A percentile compares a stretch with the other conserved stretches of the same genome.
Conservation (phyloP, 441 rosid species). For the Populus tomentosa region DNA sequence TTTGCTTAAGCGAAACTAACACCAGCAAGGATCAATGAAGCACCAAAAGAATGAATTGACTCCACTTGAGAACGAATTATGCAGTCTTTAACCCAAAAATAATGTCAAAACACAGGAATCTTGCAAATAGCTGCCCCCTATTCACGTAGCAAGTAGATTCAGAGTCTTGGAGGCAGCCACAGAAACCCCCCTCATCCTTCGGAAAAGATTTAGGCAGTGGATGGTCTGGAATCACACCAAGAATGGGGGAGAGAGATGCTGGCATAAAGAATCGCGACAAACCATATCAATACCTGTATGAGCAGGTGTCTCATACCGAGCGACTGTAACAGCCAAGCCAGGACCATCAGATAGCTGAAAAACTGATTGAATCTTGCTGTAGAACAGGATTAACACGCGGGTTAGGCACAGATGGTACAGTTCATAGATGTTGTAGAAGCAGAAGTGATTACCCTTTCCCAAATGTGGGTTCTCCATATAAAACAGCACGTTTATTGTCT, state of each 20-base stretch:
- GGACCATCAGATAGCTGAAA: slow-evolving; percentile 92
- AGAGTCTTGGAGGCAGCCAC: slow-evolving; percentile 77
- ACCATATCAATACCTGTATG: slow-evolving; percentile 89
- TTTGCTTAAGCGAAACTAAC: not conserved
- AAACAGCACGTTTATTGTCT: slow-evolving; percentile 84
- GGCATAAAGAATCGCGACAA: slow-evolving; percentile 1
- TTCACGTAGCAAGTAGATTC: slow-evolving; percentile 62
- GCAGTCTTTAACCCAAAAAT: not conserved
- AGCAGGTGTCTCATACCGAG: slow-evolving; percentile 93
- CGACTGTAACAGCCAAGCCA: slow-evolving; percentile 89
- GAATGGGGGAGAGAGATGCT: not conserved
- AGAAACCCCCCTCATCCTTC: slow-evolving; percentile 64
- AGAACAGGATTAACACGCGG: slow-evolving; percentile 9
- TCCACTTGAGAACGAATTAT: slow-evolving; percentile 14
- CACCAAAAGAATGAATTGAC: slow-evolving; percentile 8
- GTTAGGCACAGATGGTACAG: slow-evolving; percentile 10
- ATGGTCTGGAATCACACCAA: slow-evolving; percentile 83
- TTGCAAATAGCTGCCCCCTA: slow-evolving; percentile 53
- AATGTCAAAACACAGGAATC: slow-evolving; percentile 3
- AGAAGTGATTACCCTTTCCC: slow-evolving; percentile 78
- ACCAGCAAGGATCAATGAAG: slow-evolving; percentile 1
- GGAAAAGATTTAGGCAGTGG: slow-evolving; percentile 79
- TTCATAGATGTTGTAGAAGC: not conserved
- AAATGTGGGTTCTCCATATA: slow-evolving; percentile 86
- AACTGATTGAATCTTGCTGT: slow-evolving; percentile 95